Evolutionary conservation across 2,329 filamentous ascomycete genomes (phyloP), one percentile per base, ranked within the genome.

Genomic region (Sarocladium brachiariae): DNA sequence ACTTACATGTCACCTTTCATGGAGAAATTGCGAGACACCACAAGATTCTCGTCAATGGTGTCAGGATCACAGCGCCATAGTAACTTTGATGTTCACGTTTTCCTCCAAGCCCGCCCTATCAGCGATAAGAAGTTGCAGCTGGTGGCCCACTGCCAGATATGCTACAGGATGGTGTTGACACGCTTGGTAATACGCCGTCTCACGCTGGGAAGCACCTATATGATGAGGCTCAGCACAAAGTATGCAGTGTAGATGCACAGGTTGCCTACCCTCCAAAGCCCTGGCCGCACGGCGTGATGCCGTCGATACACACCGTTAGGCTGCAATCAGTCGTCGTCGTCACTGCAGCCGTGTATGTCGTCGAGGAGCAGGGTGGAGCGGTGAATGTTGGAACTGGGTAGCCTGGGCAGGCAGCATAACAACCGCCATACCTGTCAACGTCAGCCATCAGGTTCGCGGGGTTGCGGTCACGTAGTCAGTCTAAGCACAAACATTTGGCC

Each of bases 311-410:
- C 3, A 49, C 30, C 11, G 46, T 49, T 19, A 37, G 25, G 25
- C 14, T 33, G 16, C 43, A 47, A 47, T 24, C 19, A 24, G 10
- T 14, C 14, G 43, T 47, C 6, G 43, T 5, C 4, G 43, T 31
- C 19, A 24, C 18, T 4, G 49, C 27, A 7, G 27, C 27, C 27
- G 27, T 7, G 13, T 13, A 30, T 13, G 39, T 25, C 13, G 41
- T 41, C 4, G 50, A 24, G n/a, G 51, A 47, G 53, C 57, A 58
- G 1, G 55, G 47, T 4, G 56, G 57, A 18, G 25, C 18, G 8
- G 49, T 31, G 30, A 54, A 59, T 14, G 54, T 55, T 23, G 51
- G 57, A 52, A 45, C 51, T 51, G 19, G 51, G 2, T 38, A 54
- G 54, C 31, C 56, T 56, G 10, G 47, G 52, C 27, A 39, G 13